Conservation (phyloP, 768 basidiomycete species). For the Tylopilus subfusipes region DNA sequence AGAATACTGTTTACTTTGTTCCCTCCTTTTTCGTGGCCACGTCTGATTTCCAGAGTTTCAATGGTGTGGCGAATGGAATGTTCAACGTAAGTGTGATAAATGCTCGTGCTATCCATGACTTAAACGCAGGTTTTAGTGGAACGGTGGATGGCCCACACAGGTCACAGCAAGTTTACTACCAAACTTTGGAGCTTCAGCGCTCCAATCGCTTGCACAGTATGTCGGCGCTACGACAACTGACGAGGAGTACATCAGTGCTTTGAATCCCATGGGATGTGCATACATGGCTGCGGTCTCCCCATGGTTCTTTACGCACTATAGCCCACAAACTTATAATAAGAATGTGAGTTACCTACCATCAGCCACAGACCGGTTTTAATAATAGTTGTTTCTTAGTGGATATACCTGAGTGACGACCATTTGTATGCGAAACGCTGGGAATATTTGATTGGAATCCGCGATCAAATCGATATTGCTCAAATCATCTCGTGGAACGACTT, state of each 20-base stretch:
- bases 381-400: constrained; percentile 41
- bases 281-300: constrained; percentile 62
- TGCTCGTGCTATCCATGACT: constrained; percentile 9
- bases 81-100: constrained; percentile 46
- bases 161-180: constrained; percentile 35
- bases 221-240: constrained; percentile 54
- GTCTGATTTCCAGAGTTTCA: constrained; percentile 42
- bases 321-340: constrained; percentile 63
- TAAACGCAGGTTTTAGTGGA: constrained; percentile 53
- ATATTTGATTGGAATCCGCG: constrained; percentile 51
- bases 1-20: constrained; percentile 54
- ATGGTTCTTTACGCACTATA: constrained; percentile 81
- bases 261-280: constrained; percentile 31
- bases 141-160: constrained; percentile 74
- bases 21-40: constrained; percentile 69
- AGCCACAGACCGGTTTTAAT: constrained; percentile 1
- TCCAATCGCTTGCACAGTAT: constrained; percentile 31
- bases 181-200: constrained; percentile 8
- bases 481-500: constrained; percentile 71
- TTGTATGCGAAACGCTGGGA: constrained; percentile 69
- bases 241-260: constrained; percentile 45
- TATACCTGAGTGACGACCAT: constrained; percentile 66
- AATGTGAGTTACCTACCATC: constrained; percentile 46
- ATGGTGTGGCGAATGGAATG: constrained; percentile 51
- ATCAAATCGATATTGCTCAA: constrained; percentile 57